Base-by-base conservation (phyloP, 2,329 filamentous ascomycete species). In the Bipolaris cookei region DNA sequence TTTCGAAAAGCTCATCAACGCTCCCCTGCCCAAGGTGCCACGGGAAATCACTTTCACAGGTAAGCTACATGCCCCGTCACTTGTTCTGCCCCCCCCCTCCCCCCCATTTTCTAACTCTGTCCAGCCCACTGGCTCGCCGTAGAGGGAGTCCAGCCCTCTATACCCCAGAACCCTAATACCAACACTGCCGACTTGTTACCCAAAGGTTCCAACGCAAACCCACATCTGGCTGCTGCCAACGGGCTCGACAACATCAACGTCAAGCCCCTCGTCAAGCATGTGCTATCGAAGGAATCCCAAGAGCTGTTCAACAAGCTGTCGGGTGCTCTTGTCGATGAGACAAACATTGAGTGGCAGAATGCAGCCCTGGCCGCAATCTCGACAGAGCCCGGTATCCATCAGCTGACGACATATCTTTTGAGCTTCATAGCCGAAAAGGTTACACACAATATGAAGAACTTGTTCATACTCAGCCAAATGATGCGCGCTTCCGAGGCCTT, bases 1-100 rank as follows among this genome's bases (percentile, higher is more conserved):
- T 77, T 98, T 99, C 73, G 95, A 99, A 81, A 98, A 98, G 82
- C 82, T 99, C 65, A 97, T 99, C 75, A 99, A 99, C 79, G 92
- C 92, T 63, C 91, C 95, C 4, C 79, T 99, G 65, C 95, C 95
- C 23, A 97, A 96, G 77, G 93, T 99, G 28, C 95, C 95, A 32
- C 85, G 94, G 47, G 95, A 99, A 76, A 90, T 95, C 69, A 91
- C 88, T 59, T 94, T 97, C 73, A 98, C 94, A 38, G 90, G 92
- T 94, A 80, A 54, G 83, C 39, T 30, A 43, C 13, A 28, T 13
- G 6, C 13, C 21, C 34, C 20, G 28, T 14, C 18, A 20, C 21
- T 20, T 30, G 11, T 18, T 3, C 20, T 14, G 28, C 10, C 41
- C 39, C n/a, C 44, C 42, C 20, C 4, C 20, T 14, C 10, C 10